Base-by-base conservation (phyloP, 2,329 filamentous ascomycete species). In the Trichoderma lentiforme region DNA sequence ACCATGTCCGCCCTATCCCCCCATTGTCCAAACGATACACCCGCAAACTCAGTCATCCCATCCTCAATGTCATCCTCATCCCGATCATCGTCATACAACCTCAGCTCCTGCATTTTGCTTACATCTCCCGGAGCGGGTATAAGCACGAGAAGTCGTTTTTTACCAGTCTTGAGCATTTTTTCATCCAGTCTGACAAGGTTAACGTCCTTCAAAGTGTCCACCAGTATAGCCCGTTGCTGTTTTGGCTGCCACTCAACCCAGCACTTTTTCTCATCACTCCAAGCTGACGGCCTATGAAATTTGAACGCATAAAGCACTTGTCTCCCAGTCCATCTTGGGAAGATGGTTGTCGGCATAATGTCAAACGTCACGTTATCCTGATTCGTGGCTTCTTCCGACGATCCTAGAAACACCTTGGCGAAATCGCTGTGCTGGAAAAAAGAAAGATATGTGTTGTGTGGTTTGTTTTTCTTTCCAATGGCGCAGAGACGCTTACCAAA, bases 171-270 rank as follows among this genome's bases (percentile, higher is more conserved):
- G 9, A 14, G n/a, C 47, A 7, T 5, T 0, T 24, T 24, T 1
- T 24, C 47, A 0, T 53, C n/a, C 6, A 67, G 3, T 12, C 34
- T 34, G 11, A 71, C 63, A 7, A 71, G 57, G 3, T 67, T 66
- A 0, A 62, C 21, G 12, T 67, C 56, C 6, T 67, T 67, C 9
- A 67, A 3, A 1, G 39, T 36, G 9, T 67, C 63, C 5, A 67
- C 62, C 18, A 71, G 12, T 15, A 71, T 30, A 9, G 70, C 70
- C 2, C 9, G 21, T 12, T 71, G 62, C 4, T 8, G 3, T 6
- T n/a, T 7, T 6, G 63, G 70, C 32, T 62, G 63, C 70, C 70
- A 71, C 32, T 71, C 62, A 14, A 71, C 53, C 70, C 70, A 71
- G 1, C 30, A 47, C 11, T 67, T 67, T 6, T 30, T n/a, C 2